Evolutionary conservation across 108 stramenopile species (phyloP).

Genomic region (Licmophora abbreviata): DNA sequence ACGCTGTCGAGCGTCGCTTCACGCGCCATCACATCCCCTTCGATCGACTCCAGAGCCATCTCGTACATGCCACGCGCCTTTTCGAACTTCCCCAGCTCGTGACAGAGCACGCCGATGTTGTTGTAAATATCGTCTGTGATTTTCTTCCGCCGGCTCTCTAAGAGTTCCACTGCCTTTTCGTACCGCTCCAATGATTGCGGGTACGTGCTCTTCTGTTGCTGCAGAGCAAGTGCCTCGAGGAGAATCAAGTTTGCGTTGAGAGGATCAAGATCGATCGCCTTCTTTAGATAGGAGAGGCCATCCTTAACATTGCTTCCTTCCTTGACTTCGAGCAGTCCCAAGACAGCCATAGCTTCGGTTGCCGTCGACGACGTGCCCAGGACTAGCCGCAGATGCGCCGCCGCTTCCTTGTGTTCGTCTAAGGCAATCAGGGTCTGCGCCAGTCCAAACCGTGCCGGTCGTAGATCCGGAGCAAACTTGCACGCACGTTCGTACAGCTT

Average conservation of each 20-base stretch:
- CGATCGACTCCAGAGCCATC: conserved; percentile 44
- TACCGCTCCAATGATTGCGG: conserved; percentile 56
- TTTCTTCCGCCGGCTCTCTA: conserved; percentile 43
- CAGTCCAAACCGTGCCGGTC: conserved; percentile 75
- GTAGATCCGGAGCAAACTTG: conserved; percentile 56
- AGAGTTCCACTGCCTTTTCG: conserved; percentile 62
- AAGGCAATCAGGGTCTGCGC: conserved; percentile 68
- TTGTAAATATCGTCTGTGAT: conserved; percentile 58
- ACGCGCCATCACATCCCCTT: conserved; percentile 21
- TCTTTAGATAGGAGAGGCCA: conserved; percentile 59
- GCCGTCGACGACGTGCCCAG: conserved; percentile 59
- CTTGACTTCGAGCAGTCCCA: conserved; percentile 70
- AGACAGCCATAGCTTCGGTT: conserved; percentile 69
- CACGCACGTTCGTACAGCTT: conserved; percentile 72
- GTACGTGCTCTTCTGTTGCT: conserved; percentile 68
- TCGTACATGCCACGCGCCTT: conserved; percentile 53
- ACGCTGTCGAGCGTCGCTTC: conserved; percentile 22
- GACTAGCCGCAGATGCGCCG: conserved; percentile 49
- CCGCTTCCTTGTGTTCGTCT: conserved; percentile 56
- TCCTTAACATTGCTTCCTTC: conserved; percentile 46
- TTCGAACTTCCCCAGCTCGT: conserved; percentile 69
- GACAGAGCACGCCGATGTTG: conserved; percentile 78
- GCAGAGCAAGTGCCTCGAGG: conserved; percentile 73
- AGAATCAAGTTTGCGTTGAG: conserved; percentile 67
- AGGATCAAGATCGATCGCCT: conserved; percentile 83